Evolutionary conservation across 2,329 filamentous ascomycete genomes (phyloP).

Genomic region (Neophaeococcomyces mojaviensis): DNA sequence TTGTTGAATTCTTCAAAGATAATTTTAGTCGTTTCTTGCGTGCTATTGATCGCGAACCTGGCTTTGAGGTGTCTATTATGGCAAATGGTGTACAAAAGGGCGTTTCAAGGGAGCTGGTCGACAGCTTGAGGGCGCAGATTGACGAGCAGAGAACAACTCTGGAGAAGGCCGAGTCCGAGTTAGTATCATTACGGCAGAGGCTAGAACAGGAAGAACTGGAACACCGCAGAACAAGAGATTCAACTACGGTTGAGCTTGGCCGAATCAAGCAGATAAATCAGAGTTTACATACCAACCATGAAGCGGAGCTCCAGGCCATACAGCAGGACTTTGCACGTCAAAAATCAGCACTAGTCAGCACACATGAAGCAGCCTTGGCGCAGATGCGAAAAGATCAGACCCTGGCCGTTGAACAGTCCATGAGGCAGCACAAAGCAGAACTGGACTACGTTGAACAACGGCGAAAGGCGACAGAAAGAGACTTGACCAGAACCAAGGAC

Average conservation of each 20-base stretch:
- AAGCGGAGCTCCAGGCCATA: slow-evolving; percentile 53
- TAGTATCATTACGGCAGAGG: slow-evolving; percentile 48
- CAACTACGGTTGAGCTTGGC: slow-evolving; percentile 45
- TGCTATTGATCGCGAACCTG: slow-evolving; percentile 85
- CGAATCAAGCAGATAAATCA: slow-evolving; percentile 62
- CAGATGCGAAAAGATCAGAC: slow-evolving; percentile 43
- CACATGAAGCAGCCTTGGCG: slow-evolving; percentile 17
- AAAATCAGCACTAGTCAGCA: slow-evolving; percentile 11
- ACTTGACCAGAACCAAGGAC: slow-evolving; percentile 10
- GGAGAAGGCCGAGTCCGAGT: slow-evolving; percentile 49
- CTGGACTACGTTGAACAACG: slow-evolving; percentile 42
- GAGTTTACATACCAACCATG: slow-evolving; percentile 61
- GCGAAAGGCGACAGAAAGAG: slow-evolving; percentile 30
- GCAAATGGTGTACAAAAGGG: slow-evolving; percentile 77
- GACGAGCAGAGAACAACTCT: slow-evolving; percentile 61
- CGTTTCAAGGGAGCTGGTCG: slow-evolving; percentile 87
- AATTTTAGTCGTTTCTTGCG: slow-evolving; percentile 81
- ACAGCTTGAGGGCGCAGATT: slow-evolving; percentile 70
- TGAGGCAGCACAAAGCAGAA: slow-evolving; percentile 39
- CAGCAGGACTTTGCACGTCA: slow-evolving; percentile 28
- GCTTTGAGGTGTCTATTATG: slow-evolving; percentile 73
- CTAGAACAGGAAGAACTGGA: slow-evolving; percentile 66
- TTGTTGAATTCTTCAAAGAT: slow-evolving; percentile 92
- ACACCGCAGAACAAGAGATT: slow-evolving; percentile 59
- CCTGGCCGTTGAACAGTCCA: slow-evolving; percentile 34